A percentile compares a stretch with the other conserved stretches of the same genome.
phyloP scores from a whole-genome alignment of 2,329 filamentous ascomycete genomes.

The Aaosphaeria arxii region DNA sequence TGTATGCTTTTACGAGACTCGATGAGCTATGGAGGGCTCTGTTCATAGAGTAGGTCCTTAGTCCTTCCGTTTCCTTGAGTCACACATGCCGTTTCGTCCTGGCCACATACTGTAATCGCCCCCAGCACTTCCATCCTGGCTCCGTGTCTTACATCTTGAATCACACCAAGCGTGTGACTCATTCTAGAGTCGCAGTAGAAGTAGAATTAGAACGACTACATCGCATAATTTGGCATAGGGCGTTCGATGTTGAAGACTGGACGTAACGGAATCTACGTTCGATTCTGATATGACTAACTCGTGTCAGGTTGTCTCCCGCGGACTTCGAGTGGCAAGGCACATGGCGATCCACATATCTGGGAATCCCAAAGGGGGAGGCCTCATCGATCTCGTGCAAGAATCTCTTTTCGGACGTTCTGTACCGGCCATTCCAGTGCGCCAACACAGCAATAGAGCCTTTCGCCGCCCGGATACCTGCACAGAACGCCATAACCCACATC shows the following conservation, averaged over 20 bases:
- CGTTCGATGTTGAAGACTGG: too few relatives aligned
- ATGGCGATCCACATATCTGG: conserved; percentile 78
- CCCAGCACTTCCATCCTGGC: neutral
- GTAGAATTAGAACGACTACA: too few relatives aligned
- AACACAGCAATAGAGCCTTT: conserved; percentile 68
- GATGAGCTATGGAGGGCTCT: conserved; percentile 89
- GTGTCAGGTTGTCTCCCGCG: conserved; percentile 40
- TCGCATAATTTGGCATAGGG: too few relatives aligned
- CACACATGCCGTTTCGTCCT: neutral
- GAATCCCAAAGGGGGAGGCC: conserved; percentile 52
- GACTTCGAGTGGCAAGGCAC: conserved; percentile 71
- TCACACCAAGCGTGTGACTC: neutral
- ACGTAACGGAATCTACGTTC: too few relatives aligned
- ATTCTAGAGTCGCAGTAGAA: too few relatives aligned
- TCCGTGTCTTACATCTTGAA: neutral
- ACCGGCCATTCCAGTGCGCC: conserved; percentile 87
- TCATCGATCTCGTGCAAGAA: conserved; percentile 67
- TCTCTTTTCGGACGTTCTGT: conserved; percentile 86
- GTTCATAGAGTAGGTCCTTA: conserved; percentile 72
- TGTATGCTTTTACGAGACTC: conserved; percentile 79
- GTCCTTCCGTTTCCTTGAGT: neutral
- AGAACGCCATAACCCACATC: conserved; percentile 72
- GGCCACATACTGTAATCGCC: neutral
- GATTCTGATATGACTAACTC: too few relatives aligned
- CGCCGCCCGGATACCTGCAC: conserved; percentile 65